Evolutionary conservation across 441 rosid species (phyloP), one percentile per base, ranked within the genome.

Genomic region (Monsonia emarginata): DNA sequence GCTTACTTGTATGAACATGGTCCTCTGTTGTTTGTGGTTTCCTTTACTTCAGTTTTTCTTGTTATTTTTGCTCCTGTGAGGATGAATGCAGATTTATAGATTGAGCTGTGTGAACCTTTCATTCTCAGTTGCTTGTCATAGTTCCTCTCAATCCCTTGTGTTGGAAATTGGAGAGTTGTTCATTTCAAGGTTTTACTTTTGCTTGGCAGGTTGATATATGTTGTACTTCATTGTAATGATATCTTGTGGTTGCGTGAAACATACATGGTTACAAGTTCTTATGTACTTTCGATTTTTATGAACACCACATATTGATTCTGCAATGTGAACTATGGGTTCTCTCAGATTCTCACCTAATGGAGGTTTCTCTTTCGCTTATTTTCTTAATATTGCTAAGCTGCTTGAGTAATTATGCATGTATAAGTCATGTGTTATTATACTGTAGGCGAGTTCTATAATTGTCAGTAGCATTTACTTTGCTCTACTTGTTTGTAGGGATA

Each of bases 81-180:
- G 48, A 21, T 28, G 27, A 10, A 14, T 10, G n/a, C 6, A 65
- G 74, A 42, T 31, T 28, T 36, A 56, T 57, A 19, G 63, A 26
- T 3, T 8, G 21, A 31, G 31, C 24, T 36, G 8, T 52, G 42
- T 11, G 5, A 26, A 44, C 44, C 24, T 66, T 61, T 24, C 28
- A 2, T 2, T 10, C 42, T 10, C 13, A 44, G 50, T 16, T 72
- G 22, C 56, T 52, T 62, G 38, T 34, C 16, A 10, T 32, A 61
- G 38, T 61, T 19, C 38, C 9, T 27, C 42, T 31, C 31, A n/a
- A 61, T 61, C 13, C 38, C 42, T 60, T 24, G 38, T 61, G 63
- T 64, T 48, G 18, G 34, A 63, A 63, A 36, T 61, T 18, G 65
- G 32, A 57, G 52, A 61, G 46, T 44, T 38, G 26, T 18, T 3